Evolutionary conservation across 1,139 yeast species (phyloP).

Genomic region (Lodderomyces pseudojiufengensis): DNA sequence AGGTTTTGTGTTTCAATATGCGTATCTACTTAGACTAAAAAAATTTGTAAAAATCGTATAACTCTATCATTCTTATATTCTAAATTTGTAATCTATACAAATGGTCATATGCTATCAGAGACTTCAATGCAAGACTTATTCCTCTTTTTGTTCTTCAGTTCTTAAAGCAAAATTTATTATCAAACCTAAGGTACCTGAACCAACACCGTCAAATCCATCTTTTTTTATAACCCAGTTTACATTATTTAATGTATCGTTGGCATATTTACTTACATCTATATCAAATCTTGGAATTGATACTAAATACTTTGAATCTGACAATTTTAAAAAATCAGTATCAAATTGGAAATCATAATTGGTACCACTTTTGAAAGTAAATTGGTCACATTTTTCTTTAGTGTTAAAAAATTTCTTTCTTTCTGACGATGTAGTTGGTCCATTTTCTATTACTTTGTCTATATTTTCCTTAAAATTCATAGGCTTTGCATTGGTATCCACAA

Average conservation of each 20-base stretch:
- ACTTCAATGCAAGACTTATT: too few relatives aligned
- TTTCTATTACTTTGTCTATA: constrained; percentile 18
- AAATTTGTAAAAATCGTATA: too few relatives aligned
- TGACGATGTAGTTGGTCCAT: constrained; percentile 28
- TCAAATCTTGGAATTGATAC: constrained; percentile 44
- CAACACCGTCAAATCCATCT: constrained; percentile 39
- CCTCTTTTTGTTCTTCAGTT: constrained; percentile 24
- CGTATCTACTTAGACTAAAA: too few relatives aligned
- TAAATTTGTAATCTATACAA: too few relatives aligned
- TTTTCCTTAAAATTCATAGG: constrained; percentile 13
- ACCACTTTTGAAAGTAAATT: constrained; percentile 27
- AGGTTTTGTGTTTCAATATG: too few relatives aligned
- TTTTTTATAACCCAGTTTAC: constrained; percentile 44
- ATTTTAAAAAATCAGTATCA: constrained; percentile 40
- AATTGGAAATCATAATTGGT: constrained; percentile 29
- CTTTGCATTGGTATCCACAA: constrained; percentile 6
- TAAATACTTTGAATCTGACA: constrained; percentile 39
- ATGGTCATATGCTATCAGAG: not conserved
- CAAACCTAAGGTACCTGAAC: constrained; percentile 33
- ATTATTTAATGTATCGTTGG: constrained; percentile 40
- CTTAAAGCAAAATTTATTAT: constrained; percentile 38
- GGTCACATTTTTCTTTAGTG: constrained; percentile 25
- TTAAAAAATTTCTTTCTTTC: constrained; percentile 35
- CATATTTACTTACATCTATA: constrained; percentile 37
- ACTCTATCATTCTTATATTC: too few relatives aligned